These are phyloP conservation scores for Bolboschoenus planiculmis DNA, from an alignment of 176 grass and related monocot genomes.

Conservation along the genomic window DNA sequence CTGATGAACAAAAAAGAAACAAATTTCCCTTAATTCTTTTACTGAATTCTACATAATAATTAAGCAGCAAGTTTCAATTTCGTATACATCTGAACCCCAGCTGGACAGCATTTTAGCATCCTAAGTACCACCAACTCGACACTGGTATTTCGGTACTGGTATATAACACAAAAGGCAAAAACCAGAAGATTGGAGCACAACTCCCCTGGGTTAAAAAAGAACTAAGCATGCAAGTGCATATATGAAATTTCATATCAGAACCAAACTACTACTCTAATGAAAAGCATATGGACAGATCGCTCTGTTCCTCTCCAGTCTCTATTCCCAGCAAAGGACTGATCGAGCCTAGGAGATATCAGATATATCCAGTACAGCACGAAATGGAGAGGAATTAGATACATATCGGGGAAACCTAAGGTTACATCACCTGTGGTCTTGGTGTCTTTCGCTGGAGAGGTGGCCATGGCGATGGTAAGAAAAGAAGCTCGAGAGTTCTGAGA, in stretches of 20 bases:
- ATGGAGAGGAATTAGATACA: slow-evolving; percentile 5
- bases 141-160: not conserved
- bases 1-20: slow-evolving; percentile 7
- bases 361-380: not conserved
- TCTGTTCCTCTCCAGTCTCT: not conserved
- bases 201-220: not conserved
- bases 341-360: not conserved
- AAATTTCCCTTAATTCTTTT: not conserved
- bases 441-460: slow-evolving; percentile 23
- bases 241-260: not conserved
- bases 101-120: not conserved
- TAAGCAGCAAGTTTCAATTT: not conserved
- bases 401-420: not conserved
- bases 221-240: not conserved
- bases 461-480: slow-evolving; percentile 33
- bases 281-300: not conserved
- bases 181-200: not conserved
- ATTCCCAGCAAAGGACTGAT: not conserved
- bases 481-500: not conserved
- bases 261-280: not conserved
- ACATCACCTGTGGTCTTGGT: not conserved
- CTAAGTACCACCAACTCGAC: not conserved
- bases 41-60: not conserved
- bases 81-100: not conserved
- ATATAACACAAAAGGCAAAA: not conserved